phyloP scores from a whole-genome alignment of 371 early-diverging fungal genomes.

The Sporodiniella umbellata region DNA sequence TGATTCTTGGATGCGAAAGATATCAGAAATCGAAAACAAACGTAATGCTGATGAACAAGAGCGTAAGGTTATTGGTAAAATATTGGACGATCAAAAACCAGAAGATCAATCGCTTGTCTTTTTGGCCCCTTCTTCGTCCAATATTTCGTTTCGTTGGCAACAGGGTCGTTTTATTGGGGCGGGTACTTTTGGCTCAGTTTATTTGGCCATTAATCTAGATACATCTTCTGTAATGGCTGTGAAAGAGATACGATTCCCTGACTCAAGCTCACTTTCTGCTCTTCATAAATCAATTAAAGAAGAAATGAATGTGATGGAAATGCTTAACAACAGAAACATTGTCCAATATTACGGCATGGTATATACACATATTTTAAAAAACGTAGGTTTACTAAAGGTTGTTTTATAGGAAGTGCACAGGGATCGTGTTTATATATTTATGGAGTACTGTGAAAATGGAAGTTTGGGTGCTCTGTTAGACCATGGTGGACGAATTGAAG shows the following conservation, averaged over 20 bases:
- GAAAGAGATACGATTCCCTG: constrained; percentile 89
- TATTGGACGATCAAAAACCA: constrained; percentile 73
- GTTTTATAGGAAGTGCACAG: constrained; percentile 76
- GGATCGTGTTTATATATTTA: constrained; percentile 88
- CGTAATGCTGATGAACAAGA: constrained; percentile 53
- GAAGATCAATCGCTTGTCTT: constrained; percentile 77
- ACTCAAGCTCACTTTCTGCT: constrained; percentile 63
- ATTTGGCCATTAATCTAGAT: constrained; percentile 80
- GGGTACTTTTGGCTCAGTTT: constrained; percentile 86
- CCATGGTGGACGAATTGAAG: constrained; percentile 77
- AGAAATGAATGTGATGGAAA: constrained; percentile 90
- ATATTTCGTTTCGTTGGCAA: constrained; percentile 83
- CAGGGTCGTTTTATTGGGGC: constrained; percentile 86
- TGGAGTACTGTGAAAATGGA: constrained; percentile 92
- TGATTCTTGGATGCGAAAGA: constrained; percentile 54
- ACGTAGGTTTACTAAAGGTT: background rate
- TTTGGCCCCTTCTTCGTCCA: constrained; percentile 72
- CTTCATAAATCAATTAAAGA: constrained; percentile 77
- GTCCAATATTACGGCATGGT: constrained; percentile 85
- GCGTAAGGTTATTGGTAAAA: constrained; percentile 67
- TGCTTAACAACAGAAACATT: constrained; percentile 87
- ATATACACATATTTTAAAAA: constrained; percentile 1
- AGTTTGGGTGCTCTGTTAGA: constrained; percentile 75
- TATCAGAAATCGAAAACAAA: constrained; percentile 48
- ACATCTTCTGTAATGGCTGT: constrained; percentile 90